phyloP scores from a whole-genome alignment of 1,284 basidiomycete genomes.

The Hymenochaete sp. region DNA sequence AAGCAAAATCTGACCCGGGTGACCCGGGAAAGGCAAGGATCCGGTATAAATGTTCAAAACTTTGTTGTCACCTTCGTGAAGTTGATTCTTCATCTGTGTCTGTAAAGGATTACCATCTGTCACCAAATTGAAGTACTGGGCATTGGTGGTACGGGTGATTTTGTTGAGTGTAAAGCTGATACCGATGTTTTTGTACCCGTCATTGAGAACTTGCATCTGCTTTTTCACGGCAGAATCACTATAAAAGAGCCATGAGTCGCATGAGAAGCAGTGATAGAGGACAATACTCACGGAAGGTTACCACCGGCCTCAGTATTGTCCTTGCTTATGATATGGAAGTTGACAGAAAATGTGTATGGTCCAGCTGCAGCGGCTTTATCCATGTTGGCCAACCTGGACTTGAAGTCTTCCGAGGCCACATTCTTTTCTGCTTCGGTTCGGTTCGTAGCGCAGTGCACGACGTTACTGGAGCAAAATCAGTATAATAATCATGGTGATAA shows the following conservation, averaged over 20 bases:
- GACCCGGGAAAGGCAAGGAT: conserved; percentile 27
- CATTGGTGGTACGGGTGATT: conserved; percentile 30
- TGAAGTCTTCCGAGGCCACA: no score
- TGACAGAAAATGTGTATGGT: conserved; percentile 30
- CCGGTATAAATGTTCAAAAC: conserved; percentile 33
- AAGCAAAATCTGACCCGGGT: conserved; percentile 26
- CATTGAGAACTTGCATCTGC: conserved; percentile 41
- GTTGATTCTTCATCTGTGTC: conserved; percentile 26
- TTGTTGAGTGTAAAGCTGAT: conserved; percentile 34
- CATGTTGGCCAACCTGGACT: no score
- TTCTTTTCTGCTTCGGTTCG: no score
- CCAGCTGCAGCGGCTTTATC: conserved; percentile 25
- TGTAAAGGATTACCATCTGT: conserved; percentile 26
- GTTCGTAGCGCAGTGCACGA: no score
- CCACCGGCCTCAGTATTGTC: conserved; percentile 33
- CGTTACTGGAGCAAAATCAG: no score
- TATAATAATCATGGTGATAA: no score
- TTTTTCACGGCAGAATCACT: conserved; percentile 32
- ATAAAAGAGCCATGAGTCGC: conserved; percentile 20
- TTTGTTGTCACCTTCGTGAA: conserved; percentile 26
- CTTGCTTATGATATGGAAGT: conserved; percentile 40
- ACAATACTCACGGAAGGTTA: conserved; percentile 33
- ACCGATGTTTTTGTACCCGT: conserved; percentile 34
- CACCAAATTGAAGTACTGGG: conserved; percentile 32
- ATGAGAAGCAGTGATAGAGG: conserved; percentile 16